phyloP scores from a whole-genome alignment of 495 filamentous ascomycete species.

The Lepidopterella palustris region DNA sequence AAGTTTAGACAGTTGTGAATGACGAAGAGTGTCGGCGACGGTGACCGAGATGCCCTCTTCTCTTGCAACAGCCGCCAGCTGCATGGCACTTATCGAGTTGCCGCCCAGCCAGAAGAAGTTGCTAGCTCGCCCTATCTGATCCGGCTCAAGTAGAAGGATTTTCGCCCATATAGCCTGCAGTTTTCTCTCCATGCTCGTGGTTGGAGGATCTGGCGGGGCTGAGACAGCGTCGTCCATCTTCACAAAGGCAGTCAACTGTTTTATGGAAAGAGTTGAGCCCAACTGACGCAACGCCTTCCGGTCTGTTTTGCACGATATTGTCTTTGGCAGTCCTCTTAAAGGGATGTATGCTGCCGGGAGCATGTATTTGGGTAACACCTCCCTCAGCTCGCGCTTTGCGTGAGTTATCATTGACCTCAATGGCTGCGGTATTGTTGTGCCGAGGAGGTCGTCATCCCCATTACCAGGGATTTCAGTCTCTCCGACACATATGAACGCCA shows the following conservation, averaged over 20 bases:
- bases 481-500: too few species aligned
- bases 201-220: too few species aligned
- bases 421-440: constrained; percentile 25
- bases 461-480: too few species aligned
- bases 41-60: constrained; percentile 25
- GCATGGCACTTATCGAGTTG: constrained; percentile 25
- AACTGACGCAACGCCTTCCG: constrained; percentile 45
- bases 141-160: constrained; percentile 10
- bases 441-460: too few species aligned
- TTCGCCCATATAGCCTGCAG: constrained; percentile 8
- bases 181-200: too few species aligned
- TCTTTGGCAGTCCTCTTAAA: constrained; percentile 47
- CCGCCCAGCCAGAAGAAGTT: constrained; percentile 46
- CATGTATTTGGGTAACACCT: constrained; percentile 48
- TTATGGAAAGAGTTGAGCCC: constrained; percentile 5
- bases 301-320: constrained; percentile 56
- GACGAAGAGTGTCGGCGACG: constrained; percentile 23
- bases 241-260: constrained; percentile 13
- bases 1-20: constrained; percentile 20
- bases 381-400: constrained; percentile 9
- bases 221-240: too few species aligned
- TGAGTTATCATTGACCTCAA: too few species aligned
- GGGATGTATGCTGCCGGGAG: constrained; percentile 58
- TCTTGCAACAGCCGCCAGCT: constrained; percentile 16
- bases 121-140: constrained; percentile 39